Conservation (phyloP, 805 yeast genomes). For the Pichia sporocuriosa region DNA sequence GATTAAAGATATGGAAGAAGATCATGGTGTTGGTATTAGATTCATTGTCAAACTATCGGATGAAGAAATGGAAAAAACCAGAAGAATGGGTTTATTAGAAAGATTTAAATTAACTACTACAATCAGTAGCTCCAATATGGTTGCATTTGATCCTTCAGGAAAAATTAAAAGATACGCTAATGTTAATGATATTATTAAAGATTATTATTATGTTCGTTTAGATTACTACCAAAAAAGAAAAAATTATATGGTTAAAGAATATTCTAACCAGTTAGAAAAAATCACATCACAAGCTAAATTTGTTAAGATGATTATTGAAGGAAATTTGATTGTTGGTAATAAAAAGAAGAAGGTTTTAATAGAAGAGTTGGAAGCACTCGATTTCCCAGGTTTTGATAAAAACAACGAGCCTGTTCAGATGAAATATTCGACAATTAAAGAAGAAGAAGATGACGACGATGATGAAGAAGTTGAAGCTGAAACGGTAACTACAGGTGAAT, state of each 20-base stretch:
- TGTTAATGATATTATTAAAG: slow-evolving; percentile 71
- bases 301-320: slow-evolving; percentile 81
- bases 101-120: slow-evolving; percentile 71
- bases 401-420: slow-evolving; percentile 57
- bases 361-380: slow-evolving; percentile 50
- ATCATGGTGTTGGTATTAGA: slow-evolving; percentile 75
- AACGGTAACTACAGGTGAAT: slow-evolving; percentile 29
- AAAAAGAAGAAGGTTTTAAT: slow-evolving; percentile 61
- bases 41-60: slow-evolving; percentile 68
- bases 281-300: slow-evolving; percentile 82
- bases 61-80: slow-evolving; percentile 80
- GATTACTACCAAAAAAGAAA: slow-evolving; percentile 90
- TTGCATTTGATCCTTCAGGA: slow-evolving; percentile 87
- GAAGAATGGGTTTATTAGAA: slow-evolving; percentile 70
- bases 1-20: slow-evolving; percentile 94
- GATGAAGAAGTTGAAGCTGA: slow-evolving; percentile 32
- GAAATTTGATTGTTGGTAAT: slow-evolving; percentile 63
- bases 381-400: slow-evolving; percentile 73
- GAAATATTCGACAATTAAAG: slow-evolving; percentile 28
- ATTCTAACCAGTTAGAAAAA: slow-evolving; percentile 69
- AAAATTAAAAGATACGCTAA: slow-evolving; percentile 75
- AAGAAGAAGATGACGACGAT: slow-evolving; percentile 27
- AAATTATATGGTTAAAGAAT: slow-evolving; percentile 61
- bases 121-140: slow-evolving; percentile 79
- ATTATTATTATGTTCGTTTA: slow-evolving; percentile 78